phyloP scores from a whole-genome alignment of 2,329 filamentous ascomycete genomes.

The Fusarium mangiferae region DNA sequence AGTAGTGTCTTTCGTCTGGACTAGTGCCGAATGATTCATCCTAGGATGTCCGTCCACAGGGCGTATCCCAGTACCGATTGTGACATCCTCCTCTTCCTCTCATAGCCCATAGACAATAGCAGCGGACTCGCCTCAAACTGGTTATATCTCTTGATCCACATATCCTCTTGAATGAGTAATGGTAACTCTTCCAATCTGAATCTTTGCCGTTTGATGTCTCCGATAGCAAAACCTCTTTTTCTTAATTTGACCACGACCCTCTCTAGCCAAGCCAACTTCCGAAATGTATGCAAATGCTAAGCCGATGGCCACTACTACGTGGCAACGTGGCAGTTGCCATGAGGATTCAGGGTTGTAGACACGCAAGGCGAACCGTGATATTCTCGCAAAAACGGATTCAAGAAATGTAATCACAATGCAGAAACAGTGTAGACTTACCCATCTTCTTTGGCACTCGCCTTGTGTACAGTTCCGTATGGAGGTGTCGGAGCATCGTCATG shows the following conservation, averaged over 20 bases:
- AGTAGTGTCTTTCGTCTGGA: conserved; percentile 47
- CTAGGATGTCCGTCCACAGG: conserved; percentile 47
- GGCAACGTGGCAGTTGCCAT: conserved; percentile 31
- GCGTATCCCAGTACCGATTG: conserved; percentile 39
- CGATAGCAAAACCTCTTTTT: conserved; percentile 39
- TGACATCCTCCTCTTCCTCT: conserved; percentile 43
- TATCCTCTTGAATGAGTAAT: conserved; percentile 35
- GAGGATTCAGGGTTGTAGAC: conserved; percentile 25
- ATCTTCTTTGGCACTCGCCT: conserved; percentile 71
- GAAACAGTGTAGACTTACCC: conserved; percentile 52
- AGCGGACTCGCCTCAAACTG: conserved; percentile 36
- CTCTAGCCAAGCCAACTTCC: conserved; percentile 44
- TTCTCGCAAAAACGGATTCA: conserved; percentile 13
- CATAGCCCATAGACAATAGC: conserved; percentile 29
- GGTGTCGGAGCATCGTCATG: conserved; percentile 48
- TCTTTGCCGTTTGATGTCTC: conserved; percentile 39
- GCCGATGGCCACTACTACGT: conserved; percentile 36
- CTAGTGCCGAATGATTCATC: conserved; percentile 47
- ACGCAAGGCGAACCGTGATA: conserved; percentile 22
- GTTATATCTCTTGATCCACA: conserved; percentile 41
- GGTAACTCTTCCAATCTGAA: conserved; percentile 38
- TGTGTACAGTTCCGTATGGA: conserved; percentile 54
- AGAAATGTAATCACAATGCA: conserved; percentile 39
- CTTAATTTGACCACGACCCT: conserved; percentile 43
- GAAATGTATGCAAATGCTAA: conserved; percentile 34